phyloP scores from a whole-genome alignment of 1,139 yeast species.

The Pichia sp. region DNA sequence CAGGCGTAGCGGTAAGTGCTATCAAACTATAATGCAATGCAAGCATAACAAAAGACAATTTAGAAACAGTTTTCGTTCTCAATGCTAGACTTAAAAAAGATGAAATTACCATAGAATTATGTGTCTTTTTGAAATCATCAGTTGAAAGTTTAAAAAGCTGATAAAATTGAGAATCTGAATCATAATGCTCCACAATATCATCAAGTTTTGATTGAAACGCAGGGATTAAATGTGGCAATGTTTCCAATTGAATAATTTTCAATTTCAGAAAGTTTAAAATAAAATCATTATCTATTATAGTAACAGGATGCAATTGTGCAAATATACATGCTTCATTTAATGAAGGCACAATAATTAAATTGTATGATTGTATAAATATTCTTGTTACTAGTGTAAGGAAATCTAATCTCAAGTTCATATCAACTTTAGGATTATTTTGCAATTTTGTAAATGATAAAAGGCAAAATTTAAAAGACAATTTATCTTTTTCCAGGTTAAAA shows the following conservation, averaged over 20 bases:
- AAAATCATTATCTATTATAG: not conserved
- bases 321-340: too few species aligned
- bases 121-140: not conserved
- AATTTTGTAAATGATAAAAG: not conserved
- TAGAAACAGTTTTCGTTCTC: slow-evolving; percentile 13
- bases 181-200: not conserved
- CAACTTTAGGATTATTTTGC: not conserved
- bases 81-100: slow-evolving; percentile 10
- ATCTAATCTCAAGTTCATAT: not conserved
- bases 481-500: not conserved
- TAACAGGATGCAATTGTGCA: not conserved
- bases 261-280: not conserved
- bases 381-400: not conserved
- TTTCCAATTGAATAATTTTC: not conserved
- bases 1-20: not conserved
- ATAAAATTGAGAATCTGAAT: slow-evolving; percentile 1
- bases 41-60: slow-evolving; percentile 10
- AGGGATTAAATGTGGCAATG: not conserved
- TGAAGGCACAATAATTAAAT: too few species aligned
- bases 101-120: not conserved
- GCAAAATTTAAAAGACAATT: not conserved
- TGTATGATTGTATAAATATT: not conserved
- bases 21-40: slow-evolving; percentile 12
- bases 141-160: not conserved
- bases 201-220: not conserved